Evolutionary conservation across 805 yeast species (phyloP).

Genomic region (Diddensiella caesifluorescens): DNA sequence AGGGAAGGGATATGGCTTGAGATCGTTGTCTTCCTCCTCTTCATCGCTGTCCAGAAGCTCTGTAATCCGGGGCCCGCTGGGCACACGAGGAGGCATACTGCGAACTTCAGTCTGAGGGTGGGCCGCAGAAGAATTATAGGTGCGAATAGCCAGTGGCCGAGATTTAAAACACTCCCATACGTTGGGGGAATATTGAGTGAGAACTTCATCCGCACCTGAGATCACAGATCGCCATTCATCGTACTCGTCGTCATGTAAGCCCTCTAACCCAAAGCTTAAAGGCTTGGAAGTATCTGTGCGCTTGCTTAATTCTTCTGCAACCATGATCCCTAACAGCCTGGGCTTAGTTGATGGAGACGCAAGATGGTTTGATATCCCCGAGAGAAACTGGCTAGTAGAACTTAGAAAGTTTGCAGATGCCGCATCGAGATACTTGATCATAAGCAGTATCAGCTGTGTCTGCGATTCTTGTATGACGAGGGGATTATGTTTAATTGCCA

Average conservation of each 20-base stretch:
- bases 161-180: slow-evolving; percentile 5
- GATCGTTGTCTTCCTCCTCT: slow-evolving; percentile 28
- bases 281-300: slow-evolving; percentile 23
- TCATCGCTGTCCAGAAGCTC: slow-evolving; percentile 23
- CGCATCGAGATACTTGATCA: slow-evolving; percentile 10
- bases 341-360: slow-evolving; percentile 15
- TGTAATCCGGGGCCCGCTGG: slow-evolving; percentile 4
- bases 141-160: no score
- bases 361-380: slow-evolving; percentile 20
- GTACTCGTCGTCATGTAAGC: slow-evolving; percentile 10
- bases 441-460: slow-evolving; percentile 44
- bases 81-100: not conserved
- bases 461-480: slow-evolving; percentile 41
- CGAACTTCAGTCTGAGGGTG: not conserved
- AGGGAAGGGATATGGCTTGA: slow-evolving; percentile 24
- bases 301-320: slow-evolving; percentile 21
- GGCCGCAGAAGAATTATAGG: no score
- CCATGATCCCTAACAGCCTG: slow-evolving; percentile 21
- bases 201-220: slow-evolving; percentile 4
- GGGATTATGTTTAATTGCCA: slow-evolving; percentile 38
- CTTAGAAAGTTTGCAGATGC: slow-evolving; percentile 3
- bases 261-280: slow-evolving; percentile 27
- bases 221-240: slow-evolving; percentile 11
- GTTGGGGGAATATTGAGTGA: not conserved
- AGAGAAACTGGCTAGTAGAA: slow-evolving; percentile 19